Conservation (phyloP, 768 basidiomycete genomes). For the Pluteus cervinus region DNA sequence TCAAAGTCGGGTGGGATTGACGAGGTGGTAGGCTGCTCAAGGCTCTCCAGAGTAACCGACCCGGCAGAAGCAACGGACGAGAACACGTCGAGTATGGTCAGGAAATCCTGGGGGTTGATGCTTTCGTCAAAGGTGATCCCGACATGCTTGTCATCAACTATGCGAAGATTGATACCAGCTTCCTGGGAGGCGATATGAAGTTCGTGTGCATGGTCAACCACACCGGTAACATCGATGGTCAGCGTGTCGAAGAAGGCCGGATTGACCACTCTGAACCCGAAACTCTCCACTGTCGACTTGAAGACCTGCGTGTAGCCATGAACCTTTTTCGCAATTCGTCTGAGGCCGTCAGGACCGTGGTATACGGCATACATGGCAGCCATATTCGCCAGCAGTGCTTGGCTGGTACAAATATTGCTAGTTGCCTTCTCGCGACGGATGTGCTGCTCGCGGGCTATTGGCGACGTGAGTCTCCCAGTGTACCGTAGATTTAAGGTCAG, state of each 20-base stretch:
- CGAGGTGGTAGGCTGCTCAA: conserved; percentile 36
- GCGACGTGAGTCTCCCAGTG: conserved; percentile 1
- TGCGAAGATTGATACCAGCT: conserved; percentile 79
- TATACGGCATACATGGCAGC: conserved; percentile 98
- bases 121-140: conserved; percentile 95
- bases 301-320: conserved; percentile 82
- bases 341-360: conserved; percentile 85
- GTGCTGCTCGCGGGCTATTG: conserved; percentile 89
- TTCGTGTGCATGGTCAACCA: conserved; percentile 45
- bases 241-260: conserved; percentile 88
- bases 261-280: conserved; percentile 74
- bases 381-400: conserved; percentile 98
- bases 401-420: conserved; percentile 96
- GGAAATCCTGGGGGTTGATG: conserved; percentile 66
- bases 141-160: conserved; percentile 65
- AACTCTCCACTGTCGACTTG: conserved; percentile 52
- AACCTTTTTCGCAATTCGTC: conserved; percentile 84
- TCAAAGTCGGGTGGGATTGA: conserved; percentile 50
- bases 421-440: conserved; percentile 98
- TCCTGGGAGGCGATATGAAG: conserved; percentile 66
- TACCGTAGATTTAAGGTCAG: neutral
- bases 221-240: conserved; percentile 64
- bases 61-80: conserved; percentile 52
- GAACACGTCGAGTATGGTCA: conserved; percentile 78
- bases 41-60: conserved; percentile 37